A percentile compares a stretch with the other conserved stretches of the same genome.
phyloP scores from a whole-genome alignment of 768 basidiomycete genomes.

The Lyophyllum shimeji region DNA sequence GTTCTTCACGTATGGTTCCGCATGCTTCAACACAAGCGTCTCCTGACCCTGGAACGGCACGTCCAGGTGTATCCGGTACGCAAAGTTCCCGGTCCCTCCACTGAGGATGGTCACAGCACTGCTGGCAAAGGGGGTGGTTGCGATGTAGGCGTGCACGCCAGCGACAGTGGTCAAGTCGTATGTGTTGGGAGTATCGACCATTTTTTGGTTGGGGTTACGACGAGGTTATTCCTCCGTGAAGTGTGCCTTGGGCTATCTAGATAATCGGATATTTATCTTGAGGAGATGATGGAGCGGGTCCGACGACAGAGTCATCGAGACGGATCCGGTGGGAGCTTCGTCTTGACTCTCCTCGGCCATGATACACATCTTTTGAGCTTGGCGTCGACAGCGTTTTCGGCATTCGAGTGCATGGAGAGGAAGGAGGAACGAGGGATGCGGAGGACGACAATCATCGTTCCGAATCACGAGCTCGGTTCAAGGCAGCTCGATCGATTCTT shows the following conservation, averaged over 20 bases:
- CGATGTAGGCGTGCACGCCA: slow-evolving; percentile 43
- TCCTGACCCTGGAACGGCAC: slow-evolving; percentile 36
- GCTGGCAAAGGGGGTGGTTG: slow-evolving; percentile 46
- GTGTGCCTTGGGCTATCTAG: neutral
- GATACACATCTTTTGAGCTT: neutral
- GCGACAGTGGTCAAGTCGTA: slow-evolving; percentile 32
- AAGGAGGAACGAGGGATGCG: neutral
- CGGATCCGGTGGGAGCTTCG: neutral
- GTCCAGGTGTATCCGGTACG: slow-evolving; percentile 51
- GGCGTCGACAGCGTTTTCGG: neutral
- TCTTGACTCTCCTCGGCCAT: neutral
- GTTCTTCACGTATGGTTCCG: slow-evolving; percentile 30
- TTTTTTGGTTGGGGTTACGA: neutral
- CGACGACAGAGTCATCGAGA: neutral
- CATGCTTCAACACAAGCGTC: slow-evolving; percentile 59
- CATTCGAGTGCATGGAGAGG: neutral
- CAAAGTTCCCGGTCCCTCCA: slow-evolving; percentile 57
- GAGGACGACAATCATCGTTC: neutral
- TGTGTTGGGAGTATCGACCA: neutral
- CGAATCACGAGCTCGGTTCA: neutral
- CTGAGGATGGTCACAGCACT: slow-evolving; percentile 36
- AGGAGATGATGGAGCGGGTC: neutral
- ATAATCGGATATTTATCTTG: neutral
- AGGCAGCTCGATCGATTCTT: neutral
- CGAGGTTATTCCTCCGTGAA: neutral